A percentile compares a stretch with the other conserved stretches of the same genome.
These are phyloP conservation scores for Trypanosoma vivax DNA, from an alignment of 208 protist genomes.

Conservation along the genomic window DNA sequence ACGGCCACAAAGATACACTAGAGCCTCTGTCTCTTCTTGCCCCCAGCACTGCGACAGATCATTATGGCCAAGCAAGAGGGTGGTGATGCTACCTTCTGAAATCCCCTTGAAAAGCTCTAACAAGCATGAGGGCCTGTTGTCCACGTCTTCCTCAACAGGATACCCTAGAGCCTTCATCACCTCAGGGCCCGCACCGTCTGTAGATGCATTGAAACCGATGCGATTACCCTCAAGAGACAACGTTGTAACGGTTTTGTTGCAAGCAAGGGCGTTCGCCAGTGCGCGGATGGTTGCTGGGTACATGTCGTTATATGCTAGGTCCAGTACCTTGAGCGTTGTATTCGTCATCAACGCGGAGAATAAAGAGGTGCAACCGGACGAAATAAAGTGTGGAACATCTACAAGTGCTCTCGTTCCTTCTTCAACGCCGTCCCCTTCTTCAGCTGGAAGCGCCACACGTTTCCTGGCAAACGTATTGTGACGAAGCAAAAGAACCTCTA, in stretches of 20 bases:
- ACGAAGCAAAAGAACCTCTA: slow-evolving; percentile 59
- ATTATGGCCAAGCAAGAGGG: slow-evolving; percentile 63
- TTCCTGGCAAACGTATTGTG: slow-evolving; percentile 61
- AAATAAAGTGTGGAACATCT: slow-evolving; percentile 28
- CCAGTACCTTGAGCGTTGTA: slow-evolving; percentile 40
- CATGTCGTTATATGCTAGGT: slow-evolving; percentile 66
- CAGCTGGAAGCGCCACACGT: slow-evolving; percentile 5
- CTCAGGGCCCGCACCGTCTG: slow-evolving; percentile 15
- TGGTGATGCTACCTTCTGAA: slow-evolving; percentile 23
- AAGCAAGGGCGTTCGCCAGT: slow-evolving; percentile 29
- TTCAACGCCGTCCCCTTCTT: slow-evolving; percentile 16
- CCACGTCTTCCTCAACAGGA: slow-evolving; percentile 3
- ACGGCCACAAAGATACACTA: slow-evolving; percentile 31
- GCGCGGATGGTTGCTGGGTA: slow-evolving; percentile 29
- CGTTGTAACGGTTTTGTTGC: slow-evolving; percentile 36
- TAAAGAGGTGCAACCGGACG: slow-evolving; percentile 42
- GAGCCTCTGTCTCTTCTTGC: slow-evolving; percentile 40
- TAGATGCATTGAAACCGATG: slow-evolving; percentile 25
- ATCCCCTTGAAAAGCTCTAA: slow-evolving; percentile 31
- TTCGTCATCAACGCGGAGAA: slow-evolving; percentile 36
- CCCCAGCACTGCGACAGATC: slow-evolving; percentile 41
- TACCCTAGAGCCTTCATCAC: slow-evolving; percentile 16
- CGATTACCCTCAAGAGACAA: slow-evolving; percentile 70
- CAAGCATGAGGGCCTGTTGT: slow-evolving; percentile 32
- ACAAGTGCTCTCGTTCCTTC: slow-evolving; percentile 9